Base-by-base conservation (phyloP, 306 rosid species). In the Senna tora region DNA sequence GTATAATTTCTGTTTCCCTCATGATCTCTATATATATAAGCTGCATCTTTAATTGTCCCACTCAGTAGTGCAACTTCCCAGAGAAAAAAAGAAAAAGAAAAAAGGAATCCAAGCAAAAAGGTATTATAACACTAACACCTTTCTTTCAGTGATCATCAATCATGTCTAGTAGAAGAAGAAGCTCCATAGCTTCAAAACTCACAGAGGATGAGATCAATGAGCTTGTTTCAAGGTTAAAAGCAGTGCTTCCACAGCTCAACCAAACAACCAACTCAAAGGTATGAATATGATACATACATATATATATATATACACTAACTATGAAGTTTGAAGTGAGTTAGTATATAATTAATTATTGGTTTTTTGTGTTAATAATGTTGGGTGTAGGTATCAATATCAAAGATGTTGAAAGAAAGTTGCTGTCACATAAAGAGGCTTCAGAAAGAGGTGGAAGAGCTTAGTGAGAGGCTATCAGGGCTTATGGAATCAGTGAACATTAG, bases 401-500 rank as follows among this genome's bases (percentile, higher is more conserved):
- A 45, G 73, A 54, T 75, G 11, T 72, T 82, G 81, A 54, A 71
- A 11, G 83, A 82, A 79, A 76, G 83, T 0, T 79, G 80, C 21
- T 9, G 66, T 60, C 79, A 82, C 73, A 76, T 82, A 58, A 71
- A 46, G 73, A 75, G 66, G 73, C 64, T 82, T 32, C 83, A 82
- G 83, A 72, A 75, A 66, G 86, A 82, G 66, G 86, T 79, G 47
- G 86, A 79, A 5, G 78, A 75, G 54, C 75, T 82, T 1, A 71
- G 83, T 54, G 81, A 82, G 34, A 75, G 72, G 69, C 65, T 82
- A 36, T 19, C 81, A 52, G 65, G 64, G 13, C 67, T 82, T 5
- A 78, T 79, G 76, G 78, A 75, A 71, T 79, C 86, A 59, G 9
- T 21, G 65, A 75, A 82, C 38, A 60, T 82, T 21, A 75, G n/a